Evolutionary conservation across 2,329 filamentous ascomycete genomes (phyloP).

Genomic region (Ambrosiella cleistominuta): DNA sequence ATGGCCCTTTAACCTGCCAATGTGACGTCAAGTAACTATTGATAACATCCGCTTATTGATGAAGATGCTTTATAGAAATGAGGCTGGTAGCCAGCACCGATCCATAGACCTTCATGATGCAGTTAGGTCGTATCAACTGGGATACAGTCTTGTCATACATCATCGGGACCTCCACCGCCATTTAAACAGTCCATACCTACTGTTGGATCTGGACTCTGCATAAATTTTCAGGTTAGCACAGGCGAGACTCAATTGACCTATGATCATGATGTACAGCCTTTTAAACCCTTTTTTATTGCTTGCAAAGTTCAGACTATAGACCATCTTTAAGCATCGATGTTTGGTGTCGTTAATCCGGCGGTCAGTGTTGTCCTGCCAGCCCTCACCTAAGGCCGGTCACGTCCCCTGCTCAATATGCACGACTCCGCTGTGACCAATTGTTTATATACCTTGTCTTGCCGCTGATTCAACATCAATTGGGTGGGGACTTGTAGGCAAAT

Average conservation of each 20-base stretch:
- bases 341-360: not conserved
- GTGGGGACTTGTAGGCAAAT: no score
- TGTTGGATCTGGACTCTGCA: no score
- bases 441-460: not conserved
- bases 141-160: no score
- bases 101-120: no score
- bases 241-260: no score
- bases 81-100: not conserved
- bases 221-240: no score
- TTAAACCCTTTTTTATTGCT: not conserved
- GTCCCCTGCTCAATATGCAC: not conserved
- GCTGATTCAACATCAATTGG: not conserved
- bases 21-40: not conserved
- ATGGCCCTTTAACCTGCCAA: not conserved
- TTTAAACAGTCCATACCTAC: no score
- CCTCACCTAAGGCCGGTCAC: not conserved
- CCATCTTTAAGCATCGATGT: not conserved
- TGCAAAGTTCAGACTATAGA: not conserved
- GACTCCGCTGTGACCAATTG: not conserved
- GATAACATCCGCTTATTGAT: not conserved
- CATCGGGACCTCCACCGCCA: no score
- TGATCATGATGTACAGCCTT: no score
- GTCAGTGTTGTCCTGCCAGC: not conserved
- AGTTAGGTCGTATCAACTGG: no score
- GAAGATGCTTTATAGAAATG: not conserved